A percentile compares a stretch with the other conserved stretches of the same genome.
phyloP scores from a whole-genome alignment of 1,284 basidiomycete genomes.

The Ceratobasidium theobromae region DNA sequence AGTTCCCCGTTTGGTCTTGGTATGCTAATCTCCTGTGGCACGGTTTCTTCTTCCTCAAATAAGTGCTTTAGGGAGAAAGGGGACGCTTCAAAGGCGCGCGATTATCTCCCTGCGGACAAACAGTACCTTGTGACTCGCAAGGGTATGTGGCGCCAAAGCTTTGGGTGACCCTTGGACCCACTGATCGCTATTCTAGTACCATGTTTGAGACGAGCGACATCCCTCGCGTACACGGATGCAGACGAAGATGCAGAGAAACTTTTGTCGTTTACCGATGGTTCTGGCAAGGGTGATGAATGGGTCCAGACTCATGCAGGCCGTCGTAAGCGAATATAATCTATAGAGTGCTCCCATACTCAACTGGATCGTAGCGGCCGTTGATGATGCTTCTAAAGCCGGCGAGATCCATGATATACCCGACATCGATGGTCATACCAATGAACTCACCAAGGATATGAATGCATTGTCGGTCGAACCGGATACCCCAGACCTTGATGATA shows the following conservation, averaged over 20 bases:
- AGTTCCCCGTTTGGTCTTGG: conserved; percentile 96
- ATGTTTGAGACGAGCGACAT: conserved; percentile 86
- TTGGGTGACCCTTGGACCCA: not conserved
- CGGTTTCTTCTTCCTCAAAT: conserved; percentile 27
- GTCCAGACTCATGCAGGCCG: conserved; percentile 84
- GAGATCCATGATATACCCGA: conserved; percentile 84
- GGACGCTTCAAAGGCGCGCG: conserved; percentile 78
- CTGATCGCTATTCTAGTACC: conserved; percentile 57
- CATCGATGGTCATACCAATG: conserved; percentile 53
- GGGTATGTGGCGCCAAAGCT: conserved; percentile 44
- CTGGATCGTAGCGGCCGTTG: conserved; percentile 36
- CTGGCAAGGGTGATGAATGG: conserved; percentile 65
- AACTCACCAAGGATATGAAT: conserved; percentile 47
- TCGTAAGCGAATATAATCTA: conserved; percentile 43
- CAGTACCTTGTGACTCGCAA: conserved; percentile 94
- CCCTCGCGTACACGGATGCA: conserved; percentile 89
- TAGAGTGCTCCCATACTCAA: not conserved
- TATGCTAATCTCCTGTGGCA: conserved; percentile 46
- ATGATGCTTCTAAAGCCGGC: conserved; percentile 57
- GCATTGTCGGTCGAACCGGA: conserved; percentile 53
- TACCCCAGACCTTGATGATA: conserved; percentile 83
- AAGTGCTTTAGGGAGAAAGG: conserved; percentile 76
- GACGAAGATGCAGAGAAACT: conserved; percentile 93
- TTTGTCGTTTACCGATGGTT: conserved; percentile 70
- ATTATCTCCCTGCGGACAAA: conserved; percentile 92